Conservation (phyloP, 2,329 filamentous ascomycete species). For the Phoma sp. region DNA sequence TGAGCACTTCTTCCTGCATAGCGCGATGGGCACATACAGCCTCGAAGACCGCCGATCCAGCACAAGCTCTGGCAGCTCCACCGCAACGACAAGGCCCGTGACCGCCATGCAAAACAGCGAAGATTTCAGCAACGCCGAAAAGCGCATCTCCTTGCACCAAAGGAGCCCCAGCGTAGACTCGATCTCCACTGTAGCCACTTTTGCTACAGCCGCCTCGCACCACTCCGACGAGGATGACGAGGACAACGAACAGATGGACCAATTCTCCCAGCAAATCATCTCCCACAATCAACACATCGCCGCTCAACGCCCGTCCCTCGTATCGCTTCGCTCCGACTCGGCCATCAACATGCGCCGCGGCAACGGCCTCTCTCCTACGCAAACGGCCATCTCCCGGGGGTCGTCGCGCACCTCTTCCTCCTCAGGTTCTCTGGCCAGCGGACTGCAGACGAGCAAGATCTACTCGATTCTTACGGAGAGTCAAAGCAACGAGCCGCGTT, state of each 20-base stretch:
- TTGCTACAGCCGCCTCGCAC: constrained; percentile 69
- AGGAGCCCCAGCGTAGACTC: constrained; percentile 67
- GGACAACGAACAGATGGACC: constrained; percentile 53
- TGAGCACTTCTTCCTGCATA: constrained; percentile 93
- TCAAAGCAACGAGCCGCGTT: constrained; percentile 38
- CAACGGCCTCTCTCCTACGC: constrained; percentile 34
- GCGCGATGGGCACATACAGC: constrained; percentile 81
- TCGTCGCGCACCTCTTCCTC: constrained; percentile 43
- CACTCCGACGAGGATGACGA: constrained; percentile 47
- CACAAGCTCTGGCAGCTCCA: constrained; percentile 60
- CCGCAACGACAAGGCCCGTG: constrained; percentile 57
- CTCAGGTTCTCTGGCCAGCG: constrained; percentile 37
- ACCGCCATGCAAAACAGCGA: constrained; percentile 36
- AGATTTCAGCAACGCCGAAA: constrained; percentile 29
- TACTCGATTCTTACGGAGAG: constrained; percentile 53
- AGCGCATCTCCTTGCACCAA: constrained; percentile 49
- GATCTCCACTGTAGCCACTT: constrained; percentile 67
- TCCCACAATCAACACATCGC: constrained; percentile 28
- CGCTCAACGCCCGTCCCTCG: constrained; percentile 23
- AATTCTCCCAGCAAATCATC: constrained; percentile 45
- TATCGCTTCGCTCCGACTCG: constrained; percentile 42
- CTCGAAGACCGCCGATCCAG: constrained; percentile 63
- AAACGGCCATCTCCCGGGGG: constrained; percentile 38
- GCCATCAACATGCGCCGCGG: constrained; percentile 42
- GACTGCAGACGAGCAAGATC: constrained; percentile 50